phyloP scores from a whole-genome alignment of 768 basidiomycete genomes.

The Tubosaeta sp. region DNA sequence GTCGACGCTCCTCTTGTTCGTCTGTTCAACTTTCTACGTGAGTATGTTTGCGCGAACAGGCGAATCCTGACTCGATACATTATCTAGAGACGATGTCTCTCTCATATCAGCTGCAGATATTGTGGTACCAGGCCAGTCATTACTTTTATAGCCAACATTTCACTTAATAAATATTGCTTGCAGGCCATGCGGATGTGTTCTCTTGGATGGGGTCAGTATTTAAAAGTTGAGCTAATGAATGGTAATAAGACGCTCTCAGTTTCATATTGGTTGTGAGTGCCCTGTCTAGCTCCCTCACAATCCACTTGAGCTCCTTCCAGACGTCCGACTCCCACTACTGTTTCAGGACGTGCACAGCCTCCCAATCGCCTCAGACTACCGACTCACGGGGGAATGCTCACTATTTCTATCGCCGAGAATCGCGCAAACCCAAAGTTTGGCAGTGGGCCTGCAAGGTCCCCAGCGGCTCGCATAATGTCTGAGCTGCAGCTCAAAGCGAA shows the following conservation, averaged over 20 bases:
- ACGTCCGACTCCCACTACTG: conserved; percentile 35
- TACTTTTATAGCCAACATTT: background rate
- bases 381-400: conserved; percentile 65
- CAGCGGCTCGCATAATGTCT: conserved; percentile 51
- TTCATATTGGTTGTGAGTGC: conserved; percentile 83
- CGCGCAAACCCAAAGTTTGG: conserved; percentile 36
- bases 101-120: conserved; percentile 87
- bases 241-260: conserved; percentile 64
- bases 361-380: conserved; percentile 44
- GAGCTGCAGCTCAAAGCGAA: conserved; percentile 64
- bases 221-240: conserved; percentile 65
- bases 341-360: conserved; percentile 28
- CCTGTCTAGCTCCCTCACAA: conserved; percentile 7
- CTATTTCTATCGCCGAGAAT: conserved; percentile 62
- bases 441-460: conserved; percentile 48
- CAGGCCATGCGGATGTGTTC: conserved; percentile 71
- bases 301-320: conserved; percentile 19
- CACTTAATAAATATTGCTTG: background rate
- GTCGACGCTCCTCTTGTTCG: conserved; percentile 83
- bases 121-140: conserved; percentile 65
- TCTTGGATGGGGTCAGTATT: conserved; percentile 82
- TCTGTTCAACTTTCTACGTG: conserved; percentile 86
- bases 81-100: conserved; percentile 81
- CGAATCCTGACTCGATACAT: background rate
- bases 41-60: conserved; percentile 26